Evolutionary conservation across 129 eudicot species (phyloP), one percentile per base, ranked within the genome.

Genomic region (Deinandra increscens): DNA sequence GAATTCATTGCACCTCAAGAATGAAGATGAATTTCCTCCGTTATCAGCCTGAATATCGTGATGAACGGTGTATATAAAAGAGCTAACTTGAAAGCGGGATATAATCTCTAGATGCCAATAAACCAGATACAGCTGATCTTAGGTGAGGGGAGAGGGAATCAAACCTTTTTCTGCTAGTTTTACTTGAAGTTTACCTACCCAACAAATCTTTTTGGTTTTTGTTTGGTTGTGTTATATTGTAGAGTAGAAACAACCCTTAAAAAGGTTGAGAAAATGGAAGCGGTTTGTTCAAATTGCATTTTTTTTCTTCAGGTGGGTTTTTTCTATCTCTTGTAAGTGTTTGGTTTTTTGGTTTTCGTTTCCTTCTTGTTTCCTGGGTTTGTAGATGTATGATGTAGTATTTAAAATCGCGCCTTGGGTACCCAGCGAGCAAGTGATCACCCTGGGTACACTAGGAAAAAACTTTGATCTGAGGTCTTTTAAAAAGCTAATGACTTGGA

Each of bases 1-100:
- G 55, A 72, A 69, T 73, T 72, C 83, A 13, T 66, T 84, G 62
- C 86, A 71, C 80, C 84, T 91, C 12, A 78, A 88, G 87, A 82
- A 80, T 17, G 91, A 91, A 64, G 91, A 81, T 1, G 94, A 91
- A 41, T 91, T 88, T 53, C 96, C 97, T 53, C 91, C 94, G 48
- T 73, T 91, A 71, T 78, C 88, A n/a, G 61, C 65, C 13, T 88
- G 78, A 80, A 18, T 64, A 56, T 60, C 33, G 49, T 20, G 74
- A 53, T 26, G 64, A 29, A 38, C 15, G 12, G 12, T 76, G 80
- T 76, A 68, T 44, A 66, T 55, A 67, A 56, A 51, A 64, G 55
- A 63, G 71, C 29, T 62, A 42, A 53, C 43, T 68, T 20, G 60
- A 61, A 74, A 72, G 56, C 48, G 42, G 60, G 66, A 53, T 74